Evolutionary conservation across 805 yeast genomes (phyloP), one percentile per base, ranked within the genome.

Genomic region (Candida sithepensis): DNA sequence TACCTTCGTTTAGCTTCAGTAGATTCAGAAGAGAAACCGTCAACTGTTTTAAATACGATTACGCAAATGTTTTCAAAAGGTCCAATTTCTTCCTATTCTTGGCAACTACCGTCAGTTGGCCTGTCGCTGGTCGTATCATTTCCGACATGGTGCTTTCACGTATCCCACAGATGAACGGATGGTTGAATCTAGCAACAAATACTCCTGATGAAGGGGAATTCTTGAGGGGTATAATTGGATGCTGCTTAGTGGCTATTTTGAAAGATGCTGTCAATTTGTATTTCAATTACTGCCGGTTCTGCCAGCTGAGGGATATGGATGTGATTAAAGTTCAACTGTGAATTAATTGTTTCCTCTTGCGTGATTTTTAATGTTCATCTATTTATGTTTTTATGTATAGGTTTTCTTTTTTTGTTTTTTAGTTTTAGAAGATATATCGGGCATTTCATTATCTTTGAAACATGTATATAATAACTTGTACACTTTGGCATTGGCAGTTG

Each of bases 201-300:
- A 70, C 73, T 0, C 74, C 76, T 1, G 73, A 70, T 51, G 73
- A 71, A 46, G 58, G 60, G 1, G 50, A 58, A 7, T 70, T 66
- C 39, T 48, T 66, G 1, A 44, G 66, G 19, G 70, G 71, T 43
- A 20, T 71, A n/a, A 24, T 68, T 5, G 74, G 73, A 1, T 63
- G 72, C 50, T 26, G 57, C 10, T 43, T 51, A 4, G 65, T 62
- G 10, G 67, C 61, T 0, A 10, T 70, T 2, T 3, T 54, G 1
- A 67, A 69, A 37, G 75, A 72, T 49, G 33, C 61, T 13, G 40
- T 55, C n/a, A 63, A 64, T 45, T 50, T 69, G 18, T 63, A 54
- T 42, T 46, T 68, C 22, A 56, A 69, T 12, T 70, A 67, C 61
- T 63, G 54, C 34, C 61, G 60, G 41, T 57, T 60, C 38, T 45